Percentiles rank a stretch among this genome's conserved stretches.
phyloP scores from a whole-genome alignment of 192 early-diverging fungal species.

The Cetraspora pellucida region DNA sequence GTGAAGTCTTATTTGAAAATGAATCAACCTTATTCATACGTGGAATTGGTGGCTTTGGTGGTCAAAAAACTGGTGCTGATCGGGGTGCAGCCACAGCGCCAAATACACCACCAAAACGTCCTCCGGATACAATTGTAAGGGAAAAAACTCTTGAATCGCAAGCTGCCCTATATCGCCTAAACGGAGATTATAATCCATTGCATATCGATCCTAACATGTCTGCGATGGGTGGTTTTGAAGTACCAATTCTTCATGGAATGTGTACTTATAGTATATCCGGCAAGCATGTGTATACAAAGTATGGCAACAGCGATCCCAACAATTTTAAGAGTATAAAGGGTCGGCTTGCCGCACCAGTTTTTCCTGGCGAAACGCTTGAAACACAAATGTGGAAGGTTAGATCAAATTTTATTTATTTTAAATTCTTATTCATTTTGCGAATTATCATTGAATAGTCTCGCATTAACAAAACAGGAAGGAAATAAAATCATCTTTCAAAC shows the following conservation, averaged over 20 bases:
- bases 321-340: conserved; percentile 87
- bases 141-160: conserved; percentile 91
- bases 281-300: conserved; percentile 84
- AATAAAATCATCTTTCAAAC: conserved; percentile 93
- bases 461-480: conserved; percentile 57
- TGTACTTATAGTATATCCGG: conserved; percentile 91
- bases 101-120: conserved; percentile 80
- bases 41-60: conserved; percentile 87
- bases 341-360: conserved; percentile 83
- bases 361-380: conserved; percentile 97
- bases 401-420: conserved; percentile 9
- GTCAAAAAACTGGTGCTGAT: conserved; percentile 69
- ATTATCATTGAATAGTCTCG: background rate
- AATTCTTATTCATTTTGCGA: background rate
- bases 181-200: conserved; percentile 96
- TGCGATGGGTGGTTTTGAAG: conserved; percentile 91
- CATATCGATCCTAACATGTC: conserved; percentile 97
- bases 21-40: conserved; percentile 96
- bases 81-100: conserved; percentile 77
- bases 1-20: conserved; percentile 78
- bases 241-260: conserved; percentile 96
- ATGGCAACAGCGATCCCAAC: conserved; percentile 68
- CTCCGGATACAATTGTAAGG: conserved; percentile 78
- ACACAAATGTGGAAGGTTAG: conserved; percentile 90
- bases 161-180: conserved; percentile 94